Percentiles rank a stretch among this genome's conserved stretches.
These are phyloP conservation scores for Aleurites moluccanus DNA, from an alignment of 441 rosid species.

Conservation along the genomic window DNA sequence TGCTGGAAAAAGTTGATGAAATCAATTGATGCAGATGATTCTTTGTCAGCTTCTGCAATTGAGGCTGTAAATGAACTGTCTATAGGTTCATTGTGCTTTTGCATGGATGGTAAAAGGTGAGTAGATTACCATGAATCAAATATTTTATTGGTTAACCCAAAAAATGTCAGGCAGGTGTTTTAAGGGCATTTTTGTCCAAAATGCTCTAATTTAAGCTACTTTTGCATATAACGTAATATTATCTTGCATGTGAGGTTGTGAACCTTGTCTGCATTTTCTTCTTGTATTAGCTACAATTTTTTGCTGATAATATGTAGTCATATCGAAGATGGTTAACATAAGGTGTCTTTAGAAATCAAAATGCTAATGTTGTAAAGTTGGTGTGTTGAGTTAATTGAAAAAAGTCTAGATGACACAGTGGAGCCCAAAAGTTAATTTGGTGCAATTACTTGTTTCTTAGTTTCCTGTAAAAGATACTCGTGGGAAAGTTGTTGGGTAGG, in stretches of 20 bases:
- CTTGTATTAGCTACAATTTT: slow-evolving; percentile 10
- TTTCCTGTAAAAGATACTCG: background rate
- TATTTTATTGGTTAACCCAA: no score
- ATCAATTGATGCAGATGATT: slow-evolving; percentile 55
- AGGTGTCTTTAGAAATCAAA: background rate
- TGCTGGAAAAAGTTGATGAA: slow-evolving; percentile 80
- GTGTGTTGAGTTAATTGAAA: background rate
- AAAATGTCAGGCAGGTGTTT: background rate
- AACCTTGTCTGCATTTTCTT: slow-evolving; percentile 15
- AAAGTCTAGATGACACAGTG: background rate
- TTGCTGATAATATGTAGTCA: background rate
- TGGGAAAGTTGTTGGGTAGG: background rate
- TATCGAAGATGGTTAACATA: background rate
- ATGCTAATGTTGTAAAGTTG: background rate
- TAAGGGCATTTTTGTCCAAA: background rate
- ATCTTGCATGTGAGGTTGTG: background rate
- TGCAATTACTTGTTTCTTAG: background rate
- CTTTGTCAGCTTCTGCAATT: slow-evolving; percentile 45
- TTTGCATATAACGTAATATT: background rate
- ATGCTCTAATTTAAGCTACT: background rate
- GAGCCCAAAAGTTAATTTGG: background rate
- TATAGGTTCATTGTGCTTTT: slow-evolving; percentile 63
- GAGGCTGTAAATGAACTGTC: slow-evolving; percentile 65
- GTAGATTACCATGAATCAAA: slow-evolving; percentile 21
- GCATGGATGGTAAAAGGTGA: slow-evolving; percentile 80